phyloP scores from a whole-genome alignment of 495 filamentous ascomycete species.

The Tetracladium marchalianum region DNA sequence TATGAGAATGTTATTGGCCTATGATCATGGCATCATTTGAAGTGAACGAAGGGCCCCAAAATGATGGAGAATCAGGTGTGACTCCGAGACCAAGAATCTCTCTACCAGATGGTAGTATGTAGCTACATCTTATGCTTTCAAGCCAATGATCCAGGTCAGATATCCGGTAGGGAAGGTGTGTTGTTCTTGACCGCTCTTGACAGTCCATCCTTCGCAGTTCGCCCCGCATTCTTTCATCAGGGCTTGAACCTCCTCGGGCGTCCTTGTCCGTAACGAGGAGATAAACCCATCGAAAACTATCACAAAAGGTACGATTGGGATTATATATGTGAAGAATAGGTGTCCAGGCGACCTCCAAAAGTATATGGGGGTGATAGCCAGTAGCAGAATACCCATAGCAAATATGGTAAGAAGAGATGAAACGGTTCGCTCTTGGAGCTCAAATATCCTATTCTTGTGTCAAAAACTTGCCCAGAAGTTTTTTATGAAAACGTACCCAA shows the following conservation, averaged over 20 bases:
- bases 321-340: conserved; percentile 52
- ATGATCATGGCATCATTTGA: too few species aligned
- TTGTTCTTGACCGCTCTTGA: conserved; percentile 38
- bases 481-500: conserved; percentile 34
- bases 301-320: conserved; percentile 55
- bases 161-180: conserved; percentile 40
- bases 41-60: too few species aligned
- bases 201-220: conserved; percentile 38
- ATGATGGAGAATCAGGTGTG: too few species aligned
- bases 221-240: conserved; percentile 42
- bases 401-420: conserved; percentile 43
- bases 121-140: conserved; percentile 19
- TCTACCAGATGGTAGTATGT: not conserved
- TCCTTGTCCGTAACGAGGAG: conserved; percentile 54
- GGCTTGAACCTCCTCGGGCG: conserved; percentile 48
- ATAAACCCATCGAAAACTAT: conserved; percentile 58
- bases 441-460: conserved; percentile 46
- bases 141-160: conserved; percentile 40
- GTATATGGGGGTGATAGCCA: conserved; percentile 46
- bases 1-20: too few species aligned
- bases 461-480: not conserved
- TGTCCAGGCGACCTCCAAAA: conserved; percentile 48
- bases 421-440: conserved; percentile 54
- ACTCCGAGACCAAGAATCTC: too few species aligned
- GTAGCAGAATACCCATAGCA: conserved; percentile 42